Evolutionary conservation across 768 basidiomycete species (phyloP), one percentile per base, ranked within the genome.

Genomic region (Naematelia encephala): DNA sequence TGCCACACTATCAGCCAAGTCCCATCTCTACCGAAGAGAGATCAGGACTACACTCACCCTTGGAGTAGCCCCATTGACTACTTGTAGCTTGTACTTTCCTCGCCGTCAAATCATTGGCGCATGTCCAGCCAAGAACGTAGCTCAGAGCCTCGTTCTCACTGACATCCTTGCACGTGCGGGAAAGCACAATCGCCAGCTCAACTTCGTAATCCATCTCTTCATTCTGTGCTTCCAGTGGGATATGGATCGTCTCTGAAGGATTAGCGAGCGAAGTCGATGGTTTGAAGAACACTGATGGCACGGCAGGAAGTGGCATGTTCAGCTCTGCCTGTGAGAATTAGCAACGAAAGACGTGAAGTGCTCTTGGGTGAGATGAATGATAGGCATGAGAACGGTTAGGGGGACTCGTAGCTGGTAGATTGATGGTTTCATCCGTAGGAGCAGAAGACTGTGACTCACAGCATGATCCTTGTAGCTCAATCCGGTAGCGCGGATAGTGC

Each of bases 131-230:
- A 0, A 91, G 82, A n/a, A 92, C 87, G 63, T 90, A 90, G 74
- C 90, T 85, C 29, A 91, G 80, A 0, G 90, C 90, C 3, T 91
- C 84, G 1, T 80, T 84, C 69, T 87, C 87, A 0, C 84, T 82
- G 22, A 91, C 88, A 68, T 91, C 77, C 80, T 86, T 89, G 16
- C 87, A 86, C 1, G 84, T 71, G 69, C 86, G 88, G 39, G 89
- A 89, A 50, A 92, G 87, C 59, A 91, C 86, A 64, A 91, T 82
- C 27, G 54, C 70, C 0, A 72, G 44, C 52, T 74, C 73, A 1
- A 62, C 50, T 57, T 77, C 73, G 54, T 68, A 75, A 51, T 75
- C 72, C 55, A 64, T 51, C 52, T 67, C 52, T 21, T 64, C 56
- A 19, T 60, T 39, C 44, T 67, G 66, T n/a, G 48, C 50, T 2